Percentiles rank a stretch among this genome's conserved stretches.
Conservation (phyloP, 106 monocot genomes). For the Platanthera zijinensis region DNA sequence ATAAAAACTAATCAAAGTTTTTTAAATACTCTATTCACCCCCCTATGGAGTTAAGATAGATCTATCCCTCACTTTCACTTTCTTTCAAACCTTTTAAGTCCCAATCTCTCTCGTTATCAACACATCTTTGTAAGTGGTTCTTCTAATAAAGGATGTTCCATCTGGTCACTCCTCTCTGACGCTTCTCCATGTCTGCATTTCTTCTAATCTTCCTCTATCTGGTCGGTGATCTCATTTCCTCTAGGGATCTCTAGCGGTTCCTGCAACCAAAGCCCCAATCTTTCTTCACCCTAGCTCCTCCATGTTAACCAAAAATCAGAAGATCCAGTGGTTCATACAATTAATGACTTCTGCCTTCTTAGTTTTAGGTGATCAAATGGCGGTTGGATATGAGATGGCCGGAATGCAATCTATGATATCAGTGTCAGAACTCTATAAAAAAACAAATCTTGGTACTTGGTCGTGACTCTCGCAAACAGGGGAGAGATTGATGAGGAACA, state of each 20-base stretch:
- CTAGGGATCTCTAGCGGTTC: too few relatives aligned
- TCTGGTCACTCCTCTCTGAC: conserved; percentile 65
- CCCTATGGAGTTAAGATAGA: too few relatives aligned
- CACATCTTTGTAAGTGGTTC: conserved; percentile 36
- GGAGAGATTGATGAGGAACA: too few relatives aligned
- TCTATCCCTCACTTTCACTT: too few relatives aligned
- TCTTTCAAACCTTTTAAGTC: conserved; percentile 44
- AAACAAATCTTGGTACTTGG: not conserved
- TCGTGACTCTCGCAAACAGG: too few relatives aligned
- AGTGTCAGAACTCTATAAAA: conserved; percentile 71
- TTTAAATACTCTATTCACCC: too few relatives aligned
- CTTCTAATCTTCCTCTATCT: not conserved
- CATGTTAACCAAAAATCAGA: too few relatives aligned
- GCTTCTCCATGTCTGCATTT: conserved; percentile 32
- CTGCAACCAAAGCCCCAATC: too few relatives aligned
- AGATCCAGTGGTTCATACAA: conserved; percentile 22
- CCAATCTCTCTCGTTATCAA: conserved; percentile 37
- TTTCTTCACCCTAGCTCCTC: too few relatives aligned
- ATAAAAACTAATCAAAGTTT: too few relatives aligned
- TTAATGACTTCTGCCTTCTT: conserved; percentile 43
- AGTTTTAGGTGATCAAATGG: conserved; percentile 83
- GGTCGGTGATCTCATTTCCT: too few relatives aligned
- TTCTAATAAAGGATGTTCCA: conserved; percentile 34
- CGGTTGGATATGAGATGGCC: conserved; percentile 53
- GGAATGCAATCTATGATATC: conserved; percentile 79